Base-by-base conservation (phyloP, 305 asterid species). In the Euphrasia arctica region DNA sequence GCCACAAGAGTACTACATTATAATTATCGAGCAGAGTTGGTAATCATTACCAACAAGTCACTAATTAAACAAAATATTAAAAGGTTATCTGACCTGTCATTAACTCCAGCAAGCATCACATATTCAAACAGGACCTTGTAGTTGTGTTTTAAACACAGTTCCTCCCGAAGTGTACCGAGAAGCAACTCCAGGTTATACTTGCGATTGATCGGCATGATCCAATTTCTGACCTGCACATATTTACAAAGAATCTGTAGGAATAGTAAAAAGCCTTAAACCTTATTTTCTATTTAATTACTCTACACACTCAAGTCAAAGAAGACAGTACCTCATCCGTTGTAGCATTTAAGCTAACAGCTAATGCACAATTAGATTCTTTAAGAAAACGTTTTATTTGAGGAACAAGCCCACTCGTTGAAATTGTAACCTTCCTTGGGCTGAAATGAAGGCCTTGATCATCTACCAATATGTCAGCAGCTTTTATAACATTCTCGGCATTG, bases 141-240 rank as follows among this genome's bases (percentile, higher is more conserved):
- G 29, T 92, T 84, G 73, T 71, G 95, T 73, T 84, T 92, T 25
- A 64, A 70, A 14, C 63, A 54, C 60, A 92, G 87, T 61, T 85
- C 96, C 72, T 92, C 97, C 14, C 88, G 78, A 68, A 92, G 96
- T 34, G 94, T 87, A 58, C 83, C 90, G 63, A 92, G 97, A 64
- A 92, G 97, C 81, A 87, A 57, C 63, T 48, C 83, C 68, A 92
- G 81, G 80, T 92, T 83, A 75, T 87, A 92, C 78, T 89, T 89
- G 75, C 96, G 97, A 74, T 92, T 92, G 73, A 92, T 87, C 10
- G 98, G 98, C 98, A 89, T 92, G 70, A 92, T 82, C 98, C 98
- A 92, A 71, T 86, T 85, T 78, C 98, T 81, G 72, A 89, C 91
- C 98, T 92, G 89, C 72, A 70, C 73, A 48, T 72, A 42, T 48